A percentile compares a stretch with the other conserved stretches of the same genome.
Evolutionary conservation across 805 yeast genomes (phyloP).

Genomic region (Myxozyma neotropica): DNA sequence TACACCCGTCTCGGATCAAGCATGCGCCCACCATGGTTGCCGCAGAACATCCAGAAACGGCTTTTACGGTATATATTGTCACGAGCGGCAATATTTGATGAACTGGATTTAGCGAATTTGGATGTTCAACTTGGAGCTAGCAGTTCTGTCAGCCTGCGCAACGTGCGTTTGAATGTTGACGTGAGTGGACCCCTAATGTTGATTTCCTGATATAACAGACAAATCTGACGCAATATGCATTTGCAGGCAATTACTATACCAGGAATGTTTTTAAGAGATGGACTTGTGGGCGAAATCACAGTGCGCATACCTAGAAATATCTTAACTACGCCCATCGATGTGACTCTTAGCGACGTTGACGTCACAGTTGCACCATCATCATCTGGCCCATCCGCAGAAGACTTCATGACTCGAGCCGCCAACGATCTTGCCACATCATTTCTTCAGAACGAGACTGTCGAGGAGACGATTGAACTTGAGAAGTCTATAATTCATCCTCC

Average conservation of each 20-base stretch:
- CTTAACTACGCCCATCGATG: conserved; percentile 55
- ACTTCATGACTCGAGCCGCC: conserved; percentile 70
- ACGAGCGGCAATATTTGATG: conserved; percentile 79
- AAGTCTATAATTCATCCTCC: conserved; percentile 22
- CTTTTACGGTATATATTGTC: conserved; percentile 76
- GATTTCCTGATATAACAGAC: not conserved
- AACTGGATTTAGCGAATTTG: conserved; percentile 75
- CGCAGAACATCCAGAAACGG: conserved; percentile 82
- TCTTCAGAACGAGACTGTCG: conserved; percentile 48
- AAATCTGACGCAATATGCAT: not conserved
- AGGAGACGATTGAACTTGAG: conserved; percentile 18
- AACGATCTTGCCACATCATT: conserved; percentile 61
- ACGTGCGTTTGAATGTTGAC: conserved; percentile 34
- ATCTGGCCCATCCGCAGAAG: conserved; percentile 38
- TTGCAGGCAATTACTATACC: conserved; percentile 33
- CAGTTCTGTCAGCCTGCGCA: conserved; percentile 42
- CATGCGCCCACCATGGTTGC: conserved; percentile 59
- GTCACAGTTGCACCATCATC: conserved; percentile 49
- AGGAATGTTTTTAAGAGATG: conserved; percentile 33
- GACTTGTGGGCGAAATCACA: conserved; percentile 25
- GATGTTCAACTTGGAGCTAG: conserved; percentile 74
- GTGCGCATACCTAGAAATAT: conserved; percentile 40
- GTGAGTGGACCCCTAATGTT: conserved; percentile 4
- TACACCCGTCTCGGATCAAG: not conserved
- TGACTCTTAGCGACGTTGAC: conserved; percentile 60